Base-by-base conservation (phyloP, 2,329 filamentous ascomycete species). In the Fusarium setosum region DNA sequence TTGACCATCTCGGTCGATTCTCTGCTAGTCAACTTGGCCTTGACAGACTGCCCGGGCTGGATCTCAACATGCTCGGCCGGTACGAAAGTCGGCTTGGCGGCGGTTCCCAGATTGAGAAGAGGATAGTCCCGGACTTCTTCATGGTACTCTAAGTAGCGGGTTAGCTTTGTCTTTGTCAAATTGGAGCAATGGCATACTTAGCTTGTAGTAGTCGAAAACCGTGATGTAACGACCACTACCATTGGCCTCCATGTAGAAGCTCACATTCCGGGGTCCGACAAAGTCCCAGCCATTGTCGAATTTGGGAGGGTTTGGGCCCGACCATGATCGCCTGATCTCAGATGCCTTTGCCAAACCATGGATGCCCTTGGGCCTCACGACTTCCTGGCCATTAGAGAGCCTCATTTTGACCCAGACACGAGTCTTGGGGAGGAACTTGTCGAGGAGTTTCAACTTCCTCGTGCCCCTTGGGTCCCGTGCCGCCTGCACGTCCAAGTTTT, bases 1-100 rank as follows among this genome's bases (percentile, higher is more conserved):
- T 79, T 78, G 42, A 95, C 88, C 92, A 96, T 94, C 1, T 79
- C 71, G 0, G 84, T 81, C 0, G 90, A 92, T 72, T 95, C 90
- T 0, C 81, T 75, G 0, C 83, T 80, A 1, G 75, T 83, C 15
- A 94, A 80, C 69, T 89, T 88, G 5, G 84, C 79, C 35, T 85
- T 86, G 20, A 88, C 82, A 0, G 85, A 76, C 71, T 96, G 92
- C 0, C 91, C 91, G 1, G 86, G 82, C 9, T 88, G 73, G 4
- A 96, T 83, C 5, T 80, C 75, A 63, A 91, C 89, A 6, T 89
- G 79, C 73, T 94, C 90, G 0, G 87, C 85, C 0, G 92, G 91
- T 34, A 92, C 76, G 67, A 91, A 93, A 1, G 81, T 82, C 0
- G 91, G 89, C 11, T 83, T 85, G 1, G 80, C 76, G 1, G 72